Evolutionary conservation across 345 rosid genomes (phyloP), one percentile per base, ranked within the genome.

Genomic region (Gynandropsis gynandra): DNA sequence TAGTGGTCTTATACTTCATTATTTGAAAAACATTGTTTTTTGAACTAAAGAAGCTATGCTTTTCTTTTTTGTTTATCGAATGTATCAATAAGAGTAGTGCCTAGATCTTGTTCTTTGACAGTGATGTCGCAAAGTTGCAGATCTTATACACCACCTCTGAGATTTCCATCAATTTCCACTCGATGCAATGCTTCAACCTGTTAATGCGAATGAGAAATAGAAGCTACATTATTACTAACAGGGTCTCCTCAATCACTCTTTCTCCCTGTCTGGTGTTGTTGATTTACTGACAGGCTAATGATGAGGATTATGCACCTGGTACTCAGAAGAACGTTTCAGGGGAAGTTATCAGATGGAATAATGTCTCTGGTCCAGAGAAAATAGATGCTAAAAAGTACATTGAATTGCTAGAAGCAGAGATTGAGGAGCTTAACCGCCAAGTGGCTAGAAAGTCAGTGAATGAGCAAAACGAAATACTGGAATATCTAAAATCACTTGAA

Each of bases 301-400:
- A 53, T 49, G 79, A 83, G 10, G 86, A 81, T 66, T 92, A 81
- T 71, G 98, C 90, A 54, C 90, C 88, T 5, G 97, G 94, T 63
- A 79, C 97, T 2, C 97, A 92, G 63, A 92, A 92, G 79, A 92
- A 78, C 50, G 93, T 87, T 45, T 74, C 88, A 14, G 97, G 98
- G 52, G 95, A 92, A 72, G 95, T 92, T 42, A 81, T 92, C 17
- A 68, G 86, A 67, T 87, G 98, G 98, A 81, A 82, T 64, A 74
- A 80, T 67, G 72, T 82, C 18, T 85, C 96, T 62, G 95, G 98
- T 51, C 73, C 83, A 1, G 97, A 87, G 79, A 87, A 68, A 75
- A 76, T 92, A 16, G 96, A 87, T 68, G 97, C 94, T 21, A 79
- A 79, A 63, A 87, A 79, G 58, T 92, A 85, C 67, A 87, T 92